Evolutionary conservation across 1,139 yeast genomes (phyloP).

Genomic region (Arxiozyma heterogenica): DNA sequence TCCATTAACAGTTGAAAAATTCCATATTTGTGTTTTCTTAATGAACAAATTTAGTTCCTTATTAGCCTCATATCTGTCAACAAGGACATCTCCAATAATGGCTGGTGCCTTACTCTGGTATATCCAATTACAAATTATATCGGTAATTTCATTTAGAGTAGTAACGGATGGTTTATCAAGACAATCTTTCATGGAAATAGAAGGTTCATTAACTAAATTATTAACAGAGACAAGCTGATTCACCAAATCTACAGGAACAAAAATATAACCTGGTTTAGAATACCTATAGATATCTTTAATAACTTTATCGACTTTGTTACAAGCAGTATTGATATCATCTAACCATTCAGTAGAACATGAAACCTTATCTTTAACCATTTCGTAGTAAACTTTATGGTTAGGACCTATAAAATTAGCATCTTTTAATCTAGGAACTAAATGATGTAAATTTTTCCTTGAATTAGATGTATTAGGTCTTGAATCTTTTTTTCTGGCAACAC

Average conservation of each 20-base stretch:
- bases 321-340: slow-evolving; percentile 40
- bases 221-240: slow-evolving; percentile 39
- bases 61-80: slow-evolving; percentile 42
- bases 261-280: slow-evolving; percentile 73
- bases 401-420: slow-evolving; percentile 42
- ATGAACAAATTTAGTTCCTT: slow-evolving; percentile 40
- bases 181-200: slow-evolving; percentile 17
- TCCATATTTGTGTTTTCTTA: slow-evolving; percentile 32
- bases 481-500: slow-evolving; percentile 42
- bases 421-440: slow-evolving; percentile 51
- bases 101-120: slow-evolving; percentile 50
- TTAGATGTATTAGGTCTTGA: slow-evolving; percentile 30
- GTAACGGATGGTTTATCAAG: slow-evolving; percentile 27
- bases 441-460: slow-evolving; percentile 60
- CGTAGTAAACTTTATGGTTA: slow-evolving; percentile 57
- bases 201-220: slow-evolving; percentile 28
- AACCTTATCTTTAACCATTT: slow-evolving; percentile 48
- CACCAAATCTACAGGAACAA: slow-evolving; percentile 62
- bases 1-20: slow-evolving; percentile 25
- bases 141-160: slow-evolving; percentile 36
- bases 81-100: slow-evolving; percentile 55
- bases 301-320: slow-evolving; percentile 55
- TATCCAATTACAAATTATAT: slow-evolving; percentile 29
- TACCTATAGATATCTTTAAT: slow-evolving; percentile 45
- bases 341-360: slow-evolving; percentile 53